phyloP scores from a whole-genome alignment of 129 eudicot genomes.

The Artemisia annua region DNA sequence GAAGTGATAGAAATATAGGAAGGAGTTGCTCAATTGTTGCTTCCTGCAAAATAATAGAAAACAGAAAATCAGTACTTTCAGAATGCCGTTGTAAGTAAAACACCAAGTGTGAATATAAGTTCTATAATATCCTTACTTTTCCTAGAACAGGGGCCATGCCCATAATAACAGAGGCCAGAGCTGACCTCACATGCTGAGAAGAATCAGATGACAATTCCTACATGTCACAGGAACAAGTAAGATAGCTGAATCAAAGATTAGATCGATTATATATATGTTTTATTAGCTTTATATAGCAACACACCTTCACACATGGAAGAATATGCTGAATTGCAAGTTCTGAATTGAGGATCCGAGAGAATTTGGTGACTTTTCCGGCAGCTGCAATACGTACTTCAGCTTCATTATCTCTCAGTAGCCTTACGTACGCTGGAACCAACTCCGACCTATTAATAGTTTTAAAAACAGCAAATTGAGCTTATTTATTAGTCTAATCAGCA shows the following conservation, averaged over 20 bases:
- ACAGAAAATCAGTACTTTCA: background rate
- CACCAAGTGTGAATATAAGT: background rate
- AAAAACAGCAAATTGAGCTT: background rate
- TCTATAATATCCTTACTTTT: slow-evolving; percentile 53
- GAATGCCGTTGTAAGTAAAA: background rate
- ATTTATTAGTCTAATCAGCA: background rate
- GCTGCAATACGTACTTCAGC: slow-evolving; percentile 99
- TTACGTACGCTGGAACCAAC: slow-evolving; percentile 91
- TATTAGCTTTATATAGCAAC: background rate
- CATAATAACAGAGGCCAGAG: slow-evolving; percentile 97
- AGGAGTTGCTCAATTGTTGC: slow-evolving; percentile 97
- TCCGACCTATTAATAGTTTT: slow-evolving; percentile 59
- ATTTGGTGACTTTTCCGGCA: slow-evolving; percentile 93
- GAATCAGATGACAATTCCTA: slow-evolving; percentile 97
- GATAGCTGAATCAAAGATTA: slow-evolving; percentile 13
- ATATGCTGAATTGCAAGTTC: slow-evolving; percentile 90
- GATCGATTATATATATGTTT: background rate
- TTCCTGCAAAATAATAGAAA: slow-evolving; percentile 53
- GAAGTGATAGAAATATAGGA: slow-evolving; percentile 86
- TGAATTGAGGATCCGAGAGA: slow-evolving; percentile 72
- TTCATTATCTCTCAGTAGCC: slow-evolving; percentile 91
- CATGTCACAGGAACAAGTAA: slow-evolving; percentile 17
- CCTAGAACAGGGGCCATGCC: slow-evolving; percentile 99
- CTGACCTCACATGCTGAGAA: slow-evolving; percentile 98
- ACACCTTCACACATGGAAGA: slow-evolving; percentile 94